Conservation (phyloP, 2,329 filamentous ascomycete species). For the Corynespora cassiicola region DNA sequence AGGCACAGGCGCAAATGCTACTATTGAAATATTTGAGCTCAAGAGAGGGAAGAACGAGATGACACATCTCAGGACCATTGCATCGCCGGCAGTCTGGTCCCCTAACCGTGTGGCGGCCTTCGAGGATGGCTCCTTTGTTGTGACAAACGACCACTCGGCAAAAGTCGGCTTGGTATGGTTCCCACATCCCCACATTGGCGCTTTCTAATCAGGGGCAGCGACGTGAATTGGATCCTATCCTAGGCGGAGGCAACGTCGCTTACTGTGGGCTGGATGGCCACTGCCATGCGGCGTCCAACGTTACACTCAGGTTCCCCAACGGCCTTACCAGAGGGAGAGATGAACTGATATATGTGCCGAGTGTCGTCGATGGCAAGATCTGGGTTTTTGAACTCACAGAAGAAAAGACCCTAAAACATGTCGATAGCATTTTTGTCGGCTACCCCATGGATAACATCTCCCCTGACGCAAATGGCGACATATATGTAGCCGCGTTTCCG, state of each 20-base stretch:
- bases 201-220: constrained; percentile 12
- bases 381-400: constrained; percentile 25
- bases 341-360: constrained; percentile 34
- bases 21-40: constrained; percentile 34
- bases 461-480: constrained; percentile 29
- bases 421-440: constrained; percentile 28
- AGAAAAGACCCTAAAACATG: constrained; percentile 20
- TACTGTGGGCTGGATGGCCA: constrained; percentile 24
- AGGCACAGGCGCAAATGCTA: constrained; percentile 30
- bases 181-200: constrained; percentile 1
- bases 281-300: constrained; percentile 24
- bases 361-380: constrained; percentile 29
- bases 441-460: constrained; percentile 38
- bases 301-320: constrained; percentile 37
- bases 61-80: constrained; percentile 28
- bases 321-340: constrained; percentile 29
- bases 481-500: constrained; percentile 32
- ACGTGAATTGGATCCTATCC: constrained; percentile 25
- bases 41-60: constrained; percentile 26
- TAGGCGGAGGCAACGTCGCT: constrained; percentile 35
- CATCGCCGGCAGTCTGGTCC: constrained; percentile 21
- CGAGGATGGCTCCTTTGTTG: constrained; percentile 24
- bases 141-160: constrained; percentile 35
- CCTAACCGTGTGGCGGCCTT: constrained; percentile 32
- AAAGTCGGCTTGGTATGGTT: constrained; percentile 28